These are phyloP conservation scores for Aechmea fasciata DNA, from an alignment of 176 grass and related monocot genomes.

Conservation along the genomic window DNA sequence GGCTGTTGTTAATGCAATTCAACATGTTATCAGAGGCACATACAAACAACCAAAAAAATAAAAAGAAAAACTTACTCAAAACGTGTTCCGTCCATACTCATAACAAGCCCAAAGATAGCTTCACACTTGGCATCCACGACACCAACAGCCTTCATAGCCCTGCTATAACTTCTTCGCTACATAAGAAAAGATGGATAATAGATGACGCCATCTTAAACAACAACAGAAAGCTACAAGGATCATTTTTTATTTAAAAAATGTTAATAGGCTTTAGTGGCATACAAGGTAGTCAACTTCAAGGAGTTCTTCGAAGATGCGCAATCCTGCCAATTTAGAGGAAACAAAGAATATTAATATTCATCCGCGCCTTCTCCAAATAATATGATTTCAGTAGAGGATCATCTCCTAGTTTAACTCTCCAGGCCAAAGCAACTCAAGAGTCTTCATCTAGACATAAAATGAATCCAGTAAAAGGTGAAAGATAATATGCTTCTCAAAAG, in stretches of 20 bases:
- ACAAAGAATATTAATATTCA: not conserved
- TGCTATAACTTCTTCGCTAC: slow-evolving; percentile 85
- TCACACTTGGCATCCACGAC: slow-evolving; percentile 88
- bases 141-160: slow-evolving; percentile 91
- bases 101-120: slow-evolving; percentile 90
- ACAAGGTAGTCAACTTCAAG: slow-evolving; percentile 82
- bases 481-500: not conserved
- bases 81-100: slow-evolving; percentile 95
- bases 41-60: not conserved
- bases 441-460: not conserved
- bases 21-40: too few species aligned
- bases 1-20: too few species aligned
- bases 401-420: not conserved
- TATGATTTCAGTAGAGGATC: not conserved
- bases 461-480: not conserved
- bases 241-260: slow-evolving; percentile 5
- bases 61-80: slow-evolving; percentile 59
- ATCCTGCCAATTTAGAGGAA: slow-evolving; percentile 32
- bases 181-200: slow-evolving; percentile 19
- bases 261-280: slow-evolving; percentile 21
- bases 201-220: slow-evolving; percentile 15
- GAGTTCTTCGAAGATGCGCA: slow-evolving; percentile 96
- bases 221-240: slow-evolving; percentile 8
- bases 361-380: not conserved
- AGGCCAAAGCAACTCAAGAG: not conserved